These are phyloP conservation scores for Candolleomyces eurysporus DNA, from an alignment of 768 basidiomycete genomes.

Conservation along the genomic window DNA sequence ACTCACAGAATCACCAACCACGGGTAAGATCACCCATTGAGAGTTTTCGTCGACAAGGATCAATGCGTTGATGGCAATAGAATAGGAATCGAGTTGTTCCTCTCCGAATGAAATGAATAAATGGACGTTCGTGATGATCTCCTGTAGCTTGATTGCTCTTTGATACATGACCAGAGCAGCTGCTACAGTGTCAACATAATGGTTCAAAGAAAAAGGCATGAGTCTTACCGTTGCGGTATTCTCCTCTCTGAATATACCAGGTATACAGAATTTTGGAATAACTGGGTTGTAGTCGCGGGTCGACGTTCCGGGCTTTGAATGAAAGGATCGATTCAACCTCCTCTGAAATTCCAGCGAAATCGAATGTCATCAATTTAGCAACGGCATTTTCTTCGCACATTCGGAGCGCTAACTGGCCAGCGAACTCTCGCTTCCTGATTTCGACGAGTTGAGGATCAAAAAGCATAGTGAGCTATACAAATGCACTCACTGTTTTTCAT, in stretches of 20 bases:
- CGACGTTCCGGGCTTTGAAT: conserved; percentile 92
- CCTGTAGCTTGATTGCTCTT: conserved; percentile 76
- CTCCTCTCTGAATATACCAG: conserved; percentile 85
- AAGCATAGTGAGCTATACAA: conserved; percentile 5
- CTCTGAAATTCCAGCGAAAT: conserved; percentile 79
- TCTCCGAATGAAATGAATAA: conserved; percentile 49
- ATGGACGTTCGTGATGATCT: conserved; percentile 41
- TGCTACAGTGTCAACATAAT: conserved; percentile 30
- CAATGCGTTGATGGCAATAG: conserved; percentile 86
- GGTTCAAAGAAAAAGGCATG: conserved; percentile 8
- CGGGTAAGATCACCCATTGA: conserved; percentile 79
- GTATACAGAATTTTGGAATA: conserved; percentile 93
- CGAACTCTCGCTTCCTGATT: conserved; percentile 75
- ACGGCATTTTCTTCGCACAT: conserved; percentile 92
- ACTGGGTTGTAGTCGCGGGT: conserved; percentile 80
- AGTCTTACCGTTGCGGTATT: conserved; percentile 82
- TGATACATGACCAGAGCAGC: conserved; percentile 94
- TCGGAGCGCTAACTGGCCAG: conserved; percentile 78
- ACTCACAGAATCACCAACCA: conserved; percentile 51
- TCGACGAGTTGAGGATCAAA: conserved; percentile 5
- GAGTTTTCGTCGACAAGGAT: conserved; percentile 76
- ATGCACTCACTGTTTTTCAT: conserved; percentile 70
- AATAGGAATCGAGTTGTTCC: conserved; percentile 76
- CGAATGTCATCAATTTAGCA: conserved; percentile 73
- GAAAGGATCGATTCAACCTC: conserved; percentile 87